A percentile compares a stretch with the other conserved stretches of the same genome.
Conservation (phyloP, 2,329 filamentous ascomycete genomes). For the Trichoderma sp. region DNA sequence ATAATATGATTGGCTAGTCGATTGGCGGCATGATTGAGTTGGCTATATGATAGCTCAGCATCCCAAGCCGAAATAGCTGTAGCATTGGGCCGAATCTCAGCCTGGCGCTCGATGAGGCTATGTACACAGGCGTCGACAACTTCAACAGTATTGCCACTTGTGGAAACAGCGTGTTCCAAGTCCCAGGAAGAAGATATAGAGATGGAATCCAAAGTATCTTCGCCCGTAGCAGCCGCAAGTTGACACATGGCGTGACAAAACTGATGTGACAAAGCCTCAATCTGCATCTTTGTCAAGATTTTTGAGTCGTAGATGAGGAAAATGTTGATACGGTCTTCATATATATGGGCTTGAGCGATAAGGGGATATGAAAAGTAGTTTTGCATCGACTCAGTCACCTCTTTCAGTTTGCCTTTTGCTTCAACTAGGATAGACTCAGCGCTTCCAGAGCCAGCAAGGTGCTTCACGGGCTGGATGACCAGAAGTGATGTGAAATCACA, state of each 20-base stretch:
- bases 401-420: not conserved
- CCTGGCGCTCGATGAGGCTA: conserved; percentile 23
- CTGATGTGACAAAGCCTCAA: conserved; percentile 13
- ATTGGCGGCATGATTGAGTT: conserved; percentile 15
- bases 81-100: not conserved
- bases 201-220: not conserved
- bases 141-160: not conserved
- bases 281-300: not conserved
- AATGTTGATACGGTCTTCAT: conserved; percentile 1
- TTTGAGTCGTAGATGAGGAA: conserved; percentile 10
- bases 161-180: not conserved
- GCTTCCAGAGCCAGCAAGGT: not conserved
- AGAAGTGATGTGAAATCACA: conserved; percentile 30
- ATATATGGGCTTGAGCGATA: conserved; percentile 15
- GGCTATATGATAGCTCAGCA: conserved; percentile 10
- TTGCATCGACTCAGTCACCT: not conserved
- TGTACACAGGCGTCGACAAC: conserved; percentile 33
- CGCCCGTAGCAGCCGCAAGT: not conserved
- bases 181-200: conserved; percentile 19
- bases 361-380: conserved; percentile 21
- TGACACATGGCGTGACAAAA: not conserved
- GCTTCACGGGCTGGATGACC: conserved; percentile 25
- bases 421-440: not conserved
- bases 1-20: conserved; percentile 14
- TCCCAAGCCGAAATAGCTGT: conserved; percentile 24